Percentiles rank a stretch among this genome's conserved stretches.
Evolutionary conservation across 169 alveolate genomes (phyloP).

Genomic region (Plasmodium adleri): DNA sequence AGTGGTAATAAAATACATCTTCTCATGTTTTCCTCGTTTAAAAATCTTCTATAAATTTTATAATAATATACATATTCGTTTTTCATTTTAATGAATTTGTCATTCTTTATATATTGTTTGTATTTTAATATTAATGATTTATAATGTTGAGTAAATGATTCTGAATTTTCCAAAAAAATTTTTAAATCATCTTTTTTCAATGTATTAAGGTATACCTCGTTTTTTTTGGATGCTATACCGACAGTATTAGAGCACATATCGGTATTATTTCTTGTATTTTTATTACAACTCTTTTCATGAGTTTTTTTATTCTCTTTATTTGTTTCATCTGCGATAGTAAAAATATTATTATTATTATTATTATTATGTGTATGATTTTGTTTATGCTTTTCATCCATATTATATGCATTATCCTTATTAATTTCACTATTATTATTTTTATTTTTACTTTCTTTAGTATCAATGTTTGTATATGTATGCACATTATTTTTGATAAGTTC

Average conservation of each 20-base stretch:
- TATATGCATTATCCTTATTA: neutral
- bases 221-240: neutral
- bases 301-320: neutral
- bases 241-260: neutral
- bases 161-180: slow-evolving; percentile 3
- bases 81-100: slow-evolving; percentile 31
- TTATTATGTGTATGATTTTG: neutral
- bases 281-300: neutral
- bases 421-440: neutral
- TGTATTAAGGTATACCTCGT: neutral
- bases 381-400: neutral
- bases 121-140: slow-evolving; percentile 29
- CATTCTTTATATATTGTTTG: slow-evolving; percentile 36
- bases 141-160: slow-evolving; percentile 40
- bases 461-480: neutral
- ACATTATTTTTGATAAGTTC: slow-evolving; percentile 3
- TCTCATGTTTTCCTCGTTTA: slow-evolving; percentile 23
- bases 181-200: slow-evolving; percentile 1
- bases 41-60: slow-evolving; percentile 14
- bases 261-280: neutral
- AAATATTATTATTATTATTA: neutral
- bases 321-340: neutral
- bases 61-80: slow-evolving; percentile 45
- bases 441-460: neutral
- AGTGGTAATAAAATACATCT: slow-evolving; percentile 18